Evolutionary conservation across 352 stramenopile genomes (phyloP).

Genomic region (Phytophthora sp.): DNA sequence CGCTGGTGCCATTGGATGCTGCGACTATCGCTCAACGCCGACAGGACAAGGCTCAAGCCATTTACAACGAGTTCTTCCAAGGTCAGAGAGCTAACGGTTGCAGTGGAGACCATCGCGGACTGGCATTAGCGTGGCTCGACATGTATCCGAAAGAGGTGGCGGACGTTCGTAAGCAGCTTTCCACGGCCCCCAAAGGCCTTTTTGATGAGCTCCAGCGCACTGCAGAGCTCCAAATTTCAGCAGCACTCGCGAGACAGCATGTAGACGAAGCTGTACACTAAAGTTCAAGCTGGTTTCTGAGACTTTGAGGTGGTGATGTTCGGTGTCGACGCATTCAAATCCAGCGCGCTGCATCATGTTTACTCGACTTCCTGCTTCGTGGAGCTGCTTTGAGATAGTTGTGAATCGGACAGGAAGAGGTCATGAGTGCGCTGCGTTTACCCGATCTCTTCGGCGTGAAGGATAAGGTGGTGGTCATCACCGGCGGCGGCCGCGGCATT

Average conservation of each 20-base stretch:
- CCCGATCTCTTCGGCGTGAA: slow-evolving; percentile 40
- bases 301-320: no score
- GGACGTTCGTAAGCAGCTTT: slow-evolving; percentile 35
- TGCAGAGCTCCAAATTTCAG: slow-evolving; percentile 57
- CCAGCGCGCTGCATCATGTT: no score
- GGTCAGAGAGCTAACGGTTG: neutral
- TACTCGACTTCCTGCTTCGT: slow-evolving; percentile 5
- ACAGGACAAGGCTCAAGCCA: slow-evolving; percentile 44
- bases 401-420: no score
- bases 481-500: slow-evolving; percentile 92
- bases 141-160: slow-evolving; percentile 58
- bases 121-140: slow-evolving; percentile 47
- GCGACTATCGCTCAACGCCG: slow-evolving; percentile 39
- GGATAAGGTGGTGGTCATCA: slow-evolving; percentile 90
- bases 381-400: no score
- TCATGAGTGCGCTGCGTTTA: slow-evolving; percentile 18
- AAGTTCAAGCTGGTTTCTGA: no score
- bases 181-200: slow-evolving; percentile 34
- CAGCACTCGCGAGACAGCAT: slow-evolving; percentile 19
- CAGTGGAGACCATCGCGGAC: neutral
- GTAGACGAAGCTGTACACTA: neutral
- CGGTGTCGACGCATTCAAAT: slow-evolving; percentile 2
- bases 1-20: slow-evolving; percentile 45
- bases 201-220: slow-evolving; percentile 65
- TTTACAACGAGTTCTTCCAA: slow-evolving; percentile 57